Evolutionary conservation across 169 alveolate species (phyloP).

Genomic region (Plasmodium blacklocki): DNA sequence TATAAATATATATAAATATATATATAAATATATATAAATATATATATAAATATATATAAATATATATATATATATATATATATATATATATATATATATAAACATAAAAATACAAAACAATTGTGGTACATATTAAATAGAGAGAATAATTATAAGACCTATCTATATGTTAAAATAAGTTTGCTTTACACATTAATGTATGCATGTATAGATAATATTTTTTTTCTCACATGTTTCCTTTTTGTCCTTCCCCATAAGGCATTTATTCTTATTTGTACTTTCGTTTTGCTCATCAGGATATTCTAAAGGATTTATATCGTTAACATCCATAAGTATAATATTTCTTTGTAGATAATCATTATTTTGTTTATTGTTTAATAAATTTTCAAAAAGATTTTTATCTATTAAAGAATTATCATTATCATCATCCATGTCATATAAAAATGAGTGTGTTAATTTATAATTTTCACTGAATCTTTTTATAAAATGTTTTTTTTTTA

Average conservation of each 20-base stretch:
- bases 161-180: too few relatives aligned
- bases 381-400: slow-evolving; percentile 28
- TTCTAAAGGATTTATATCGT: slow-evolving; percentile 53
- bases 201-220: neutral
- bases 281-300: neutral
- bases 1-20: too few relatives aligned
- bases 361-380: slow-evolving; percentile 23
- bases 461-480: slow-evolving; percentile 44
- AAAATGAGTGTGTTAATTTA: slow-evolving; percentile 22
- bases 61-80: too few relatives aligned
- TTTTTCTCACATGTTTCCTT: neutral
- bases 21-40: too few relatives aligned
- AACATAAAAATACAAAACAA: too few relatives aligned
- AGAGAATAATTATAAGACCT: too few relatives aligned
- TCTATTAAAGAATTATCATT: slow-evolving; percentile 1
- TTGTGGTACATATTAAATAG: too few relatives aligned
- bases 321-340: slow-evolving; percentile 43
- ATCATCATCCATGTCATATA: slow-evolving; percentile 10
- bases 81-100: too few relatives aligned
- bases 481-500: slow-evolving; percentile 25
- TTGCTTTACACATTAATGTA: neutral
- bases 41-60: too few relatives aligned
- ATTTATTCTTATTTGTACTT: neutral
- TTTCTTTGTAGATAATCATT: slow-evolving; percentile 12
- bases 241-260: neutral